Base-by-base conservation (phyloP, 2,329 filamentous ascomycete species). In the Pseudocercospora ulei region DNA sequence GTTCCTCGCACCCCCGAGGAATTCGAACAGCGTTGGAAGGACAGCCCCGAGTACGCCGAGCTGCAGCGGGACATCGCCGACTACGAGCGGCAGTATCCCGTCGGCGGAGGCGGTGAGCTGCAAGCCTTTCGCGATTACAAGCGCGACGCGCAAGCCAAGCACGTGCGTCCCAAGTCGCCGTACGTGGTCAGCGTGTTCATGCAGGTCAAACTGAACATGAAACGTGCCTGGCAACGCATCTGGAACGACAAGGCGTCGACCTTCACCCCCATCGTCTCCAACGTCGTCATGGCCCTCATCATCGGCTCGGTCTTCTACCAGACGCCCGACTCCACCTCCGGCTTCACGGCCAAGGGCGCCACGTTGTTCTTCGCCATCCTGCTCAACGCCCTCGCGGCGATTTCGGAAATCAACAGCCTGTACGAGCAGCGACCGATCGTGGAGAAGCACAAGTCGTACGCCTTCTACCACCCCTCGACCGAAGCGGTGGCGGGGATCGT, bases 321-420 rank as follows among this genome's bases (percentile, higher is more conserved):
- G 22, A 71, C 84, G 20, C 75, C 76, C 1, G 61, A 75, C 35
- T 73, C 70, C 0, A 70, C 66, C 1, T 74, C 75, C 19, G 82
- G 78, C 24, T 81, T 82, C 2, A 92, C 90, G 62, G 82, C 78
- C 50, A 77, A 84, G 57, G 83, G 83, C 47, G 84, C 83, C 65
- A 72, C 88, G 1, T 67, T 92, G 35, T 92, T 92, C 63, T 76
- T 86, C 38, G 68, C 80, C 13, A 71, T 92, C 1, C 64, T 92
- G 3, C 88, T 88, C 70, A 88, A 88, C 58, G 80, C 81, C n/a
- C 88, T 92, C 61, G 78, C 85, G 55, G 82, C 84, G 14, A 87
- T 90, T 56, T 75, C 79, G 0, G 84, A 92, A 59, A 63, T 93
- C 0, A 80, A 72, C 0, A 70, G 72, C 7, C 81, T 80, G 1